Base-by-base conservation (phyloP, 306 rosid species). In the Malus asiatica region DNA sequence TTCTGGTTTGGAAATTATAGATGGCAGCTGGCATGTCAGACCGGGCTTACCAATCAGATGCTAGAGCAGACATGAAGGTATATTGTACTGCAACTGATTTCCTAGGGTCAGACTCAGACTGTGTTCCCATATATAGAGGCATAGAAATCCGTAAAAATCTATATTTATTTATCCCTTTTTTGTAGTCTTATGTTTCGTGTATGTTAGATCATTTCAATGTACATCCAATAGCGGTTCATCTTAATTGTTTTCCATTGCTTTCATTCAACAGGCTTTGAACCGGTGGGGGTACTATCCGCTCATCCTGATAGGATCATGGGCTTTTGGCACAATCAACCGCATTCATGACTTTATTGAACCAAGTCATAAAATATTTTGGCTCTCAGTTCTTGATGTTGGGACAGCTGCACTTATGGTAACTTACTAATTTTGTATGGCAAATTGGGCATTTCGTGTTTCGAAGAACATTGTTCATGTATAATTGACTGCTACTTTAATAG, bases 211-310 rank as follows among this genome's bases (percentile, higher is more conserved):
- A 40, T 72, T 72, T 72, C 38, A 9, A 11, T 29, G 67, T 12
- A 23, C 44, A 19, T 23, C 8, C 22, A 63, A 6, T 64, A 4
- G 42, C 1, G 3, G 23, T 64, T 64, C 45, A 38, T 66, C 29
- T 33, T 9, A 66, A 66, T 66, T 10, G 5, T 33, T 10, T 19
- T 10, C 46, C 27, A 9, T 35, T 62, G 29, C 25, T 62, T n/a
- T 40, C 60, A 23, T 72, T 73, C 44, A 67, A 73, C 91, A 96
- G 99, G 97, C 97, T 79, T 69, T 96, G 65, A 92, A 88, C 81
- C 90, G 97, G 70, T 92, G 97, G 99, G 97, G 98, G 48, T 92
- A 96, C 86, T 92, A 96, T 80, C 99, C 99, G 1, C 91, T 96
- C 66, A 96, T 92, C 81, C 96, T 96, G 57, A 92, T 96, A 80